phyloP scores from a whole-genome alignment of 768 basidiomycete species.

The Nevesoporus exiguus region DNA sequence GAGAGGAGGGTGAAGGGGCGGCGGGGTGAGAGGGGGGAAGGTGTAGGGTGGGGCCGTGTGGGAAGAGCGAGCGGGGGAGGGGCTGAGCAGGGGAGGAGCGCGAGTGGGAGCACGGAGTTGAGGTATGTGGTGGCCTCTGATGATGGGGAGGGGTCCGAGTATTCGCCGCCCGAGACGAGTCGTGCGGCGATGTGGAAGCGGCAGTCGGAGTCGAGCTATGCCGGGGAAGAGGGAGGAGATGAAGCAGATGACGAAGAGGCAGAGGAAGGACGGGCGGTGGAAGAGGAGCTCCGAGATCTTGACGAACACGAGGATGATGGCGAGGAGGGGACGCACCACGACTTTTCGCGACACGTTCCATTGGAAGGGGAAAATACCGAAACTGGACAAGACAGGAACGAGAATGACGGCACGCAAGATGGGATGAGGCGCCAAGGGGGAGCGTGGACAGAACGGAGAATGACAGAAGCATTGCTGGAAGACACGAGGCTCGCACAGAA shows the following conservation, averaged over 20 bases:
- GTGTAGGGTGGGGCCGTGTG: too few species aligned
- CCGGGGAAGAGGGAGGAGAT: not conserved
- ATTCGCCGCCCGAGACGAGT: constrained; percentile 28
- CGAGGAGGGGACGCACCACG: not conserved
- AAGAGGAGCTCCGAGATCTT: constrained; percentile 1
- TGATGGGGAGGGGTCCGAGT: constrained; percentile 19
- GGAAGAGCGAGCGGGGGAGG: not conserved
- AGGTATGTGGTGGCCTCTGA: constrained; percentile 12
- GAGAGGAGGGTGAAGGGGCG: not conserved
- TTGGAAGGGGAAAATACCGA: not conserved
- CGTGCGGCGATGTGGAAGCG: constrained; percentile 27
- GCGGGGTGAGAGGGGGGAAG: too few species aligned
- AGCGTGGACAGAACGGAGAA: not conserved
- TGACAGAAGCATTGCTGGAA: not conserved
- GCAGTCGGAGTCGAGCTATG: constrained; percentile 2
- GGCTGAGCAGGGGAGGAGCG: not conserved
- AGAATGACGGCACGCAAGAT: not conserved
- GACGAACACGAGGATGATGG: not conserved
- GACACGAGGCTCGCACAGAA: constrained; percentile 2
- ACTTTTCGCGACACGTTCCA: constrained; percentile 6
- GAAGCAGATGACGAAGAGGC: not conserved
- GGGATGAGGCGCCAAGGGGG: not conserved
- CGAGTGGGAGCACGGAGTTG: not conserved
- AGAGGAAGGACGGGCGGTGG: constrained; percentile 13
- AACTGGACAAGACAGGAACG: not conserved